phyloP scores from a whole-genome alignment of 306 rosid genomes.

The Malus orientalis region DNA sequence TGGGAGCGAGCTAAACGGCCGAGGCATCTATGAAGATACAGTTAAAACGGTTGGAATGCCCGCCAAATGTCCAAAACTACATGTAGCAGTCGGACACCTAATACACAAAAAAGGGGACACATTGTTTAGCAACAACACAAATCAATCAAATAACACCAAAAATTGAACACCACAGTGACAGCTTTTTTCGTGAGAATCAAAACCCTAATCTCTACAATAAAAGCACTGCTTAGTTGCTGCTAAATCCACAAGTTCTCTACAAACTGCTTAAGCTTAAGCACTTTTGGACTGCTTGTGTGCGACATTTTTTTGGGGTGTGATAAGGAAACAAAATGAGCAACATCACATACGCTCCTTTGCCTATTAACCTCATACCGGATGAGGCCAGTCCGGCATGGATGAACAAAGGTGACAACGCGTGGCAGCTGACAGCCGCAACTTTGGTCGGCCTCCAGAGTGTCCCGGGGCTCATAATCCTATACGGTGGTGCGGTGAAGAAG shows the following conservation, averaged over 20 bases:
- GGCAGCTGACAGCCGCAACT: constrained; percentile 43
- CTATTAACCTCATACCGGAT: constrained; percentile 1
- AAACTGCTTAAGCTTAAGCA: not conserved
- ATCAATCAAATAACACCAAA: constrained; percentile 3
- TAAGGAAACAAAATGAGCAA: constrained; percentile 8
- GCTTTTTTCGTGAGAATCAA: constrained; percentile 22
- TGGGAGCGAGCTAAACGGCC: not conserved
- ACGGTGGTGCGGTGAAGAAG: constrained; percentile 42
- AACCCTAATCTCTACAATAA: not conserved
- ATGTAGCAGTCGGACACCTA: not conserved
- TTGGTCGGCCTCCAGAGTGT: constrained; percentile 37
- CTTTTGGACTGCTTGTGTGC: not conserved
- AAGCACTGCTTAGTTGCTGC: not conserved
- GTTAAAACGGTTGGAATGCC: constrained; percentile 9
- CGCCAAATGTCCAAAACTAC: constrained; percentile 5
- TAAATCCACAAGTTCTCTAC: not conserved
- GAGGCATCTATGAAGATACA: not conserved
- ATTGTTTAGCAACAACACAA: not conserved
- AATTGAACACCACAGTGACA: constrained; percentile 7
- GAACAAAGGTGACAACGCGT: constrained; percentile 45
- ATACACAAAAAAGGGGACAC: not conserved
- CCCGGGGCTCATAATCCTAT: constrained; percentile 36
- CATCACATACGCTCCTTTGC: constrained; percentile 7
- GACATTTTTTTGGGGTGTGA: not conserved
- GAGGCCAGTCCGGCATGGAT: constrained; percentile 26